Base-by-base conservation (phyloP, 192 early-diverging fungal genomes). In the Mortierella alpina region DNA sequence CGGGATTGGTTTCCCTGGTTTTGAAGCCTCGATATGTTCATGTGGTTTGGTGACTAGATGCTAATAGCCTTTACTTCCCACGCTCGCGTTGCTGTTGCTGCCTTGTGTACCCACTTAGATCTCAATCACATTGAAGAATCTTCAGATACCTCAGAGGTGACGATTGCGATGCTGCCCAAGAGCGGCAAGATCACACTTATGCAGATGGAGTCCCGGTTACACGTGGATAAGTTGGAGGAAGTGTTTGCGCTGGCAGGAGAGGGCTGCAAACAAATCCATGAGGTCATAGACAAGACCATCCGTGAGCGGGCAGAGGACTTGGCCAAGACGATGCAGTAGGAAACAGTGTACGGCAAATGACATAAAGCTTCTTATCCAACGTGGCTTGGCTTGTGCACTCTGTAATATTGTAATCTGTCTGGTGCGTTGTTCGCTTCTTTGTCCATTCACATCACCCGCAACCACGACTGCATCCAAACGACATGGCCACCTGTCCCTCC, bases 61-160 rank as follows among this genome's bases (percentile, higher is more conserved):
- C 18, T 56, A 12, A 59, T 9, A 40, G 39, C n/a, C 9, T 59
- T 31, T 31, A 31, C 31, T 31, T 7, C 7, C 54, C 17, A 55
- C 4, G 54, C 54, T 20, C 22, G 17, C n/a, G 14, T 55, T 55
- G 22, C n/a, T 11, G 6, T 18, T 39, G 18, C 11, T 23, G n/a
- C 31, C 1, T 31, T 31, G 31, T 31, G 31, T 31, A 3, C 9
- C 61, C 9, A 79, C 23, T 66, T 87, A 86, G 95, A 99, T 82
- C 78, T 98, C 39, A 98, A 98, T 60, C 84, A 91, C 59, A 85
- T 93, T 48, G 98, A 99, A 78, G 98, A 97, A 83, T 89, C 90
- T 9, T 86, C 91, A 22, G 95, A 95, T 78, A 92, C 89, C 7
- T 97, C 98, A 5, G 93, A 92, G 42, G 85, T 99, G 10, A 97